These are phyloP conservation scores for Termitomyces sp. DNA, from an alignment of 768 basidiomycete genomes.

Conservation along the genomic window DNA sequence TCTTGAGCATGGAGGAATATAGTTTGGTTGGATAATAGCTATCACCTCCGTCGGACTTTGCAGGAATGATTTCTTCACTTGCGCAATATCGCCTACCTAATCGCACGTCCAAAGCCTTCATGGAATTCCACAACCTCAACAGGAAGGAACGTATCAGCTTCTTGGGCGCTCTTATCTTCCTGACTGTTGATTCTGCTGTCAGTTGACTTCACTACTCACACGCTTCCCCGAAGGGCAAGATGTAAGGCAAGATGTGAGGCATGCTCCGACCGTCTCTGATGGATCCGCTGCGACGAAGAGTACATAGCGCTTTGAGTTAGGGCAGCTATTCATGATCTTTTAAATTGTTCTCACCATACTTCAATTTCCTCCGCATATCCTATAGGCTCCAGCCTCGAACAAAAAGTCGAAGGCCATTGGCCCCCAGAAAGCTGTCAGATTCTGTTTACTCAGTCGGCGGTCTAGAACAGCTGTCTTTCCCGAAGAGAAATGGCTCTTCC, in stretches of 20 bases:
- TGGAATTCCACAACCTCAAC: neutral
- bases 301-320: neutral
- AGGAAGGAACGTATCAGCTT: neutral
- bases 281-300: neutral
- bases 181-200: neutral
- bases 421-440: neutral
- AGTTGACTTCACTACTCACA: neutral
- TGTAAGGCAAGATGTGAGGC: too few relatives aligned
- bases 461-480: neutral
- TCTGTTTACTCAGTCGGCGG: neutral
- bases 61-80: neutral
- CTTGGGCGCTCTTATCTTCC: neutral
- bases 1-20: too few relatives aligned
- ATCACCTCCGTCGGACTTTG: neutral
- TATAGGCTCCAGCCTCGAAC: neutral
- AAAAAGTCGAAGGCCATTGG: neutral
- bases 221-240: neutral
- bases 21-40: neutral
- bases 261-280: slow-evolving; percentile 2
- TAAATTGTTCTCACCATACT: neutral
- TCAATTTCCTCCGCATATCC: too few relatives aligned
- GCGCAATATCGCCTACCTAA: neutral
- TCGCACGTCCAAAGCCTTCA: neutral
- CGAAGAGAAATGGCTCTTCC: neutral
- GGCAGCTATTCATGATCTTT: too few relatives aligned